Evolutionary conservation across 169 alveolate genomes (phyloP), one percentile per base, ranked within the genome.

Genomic region (Cryptosporidium baileyi): DNA sequence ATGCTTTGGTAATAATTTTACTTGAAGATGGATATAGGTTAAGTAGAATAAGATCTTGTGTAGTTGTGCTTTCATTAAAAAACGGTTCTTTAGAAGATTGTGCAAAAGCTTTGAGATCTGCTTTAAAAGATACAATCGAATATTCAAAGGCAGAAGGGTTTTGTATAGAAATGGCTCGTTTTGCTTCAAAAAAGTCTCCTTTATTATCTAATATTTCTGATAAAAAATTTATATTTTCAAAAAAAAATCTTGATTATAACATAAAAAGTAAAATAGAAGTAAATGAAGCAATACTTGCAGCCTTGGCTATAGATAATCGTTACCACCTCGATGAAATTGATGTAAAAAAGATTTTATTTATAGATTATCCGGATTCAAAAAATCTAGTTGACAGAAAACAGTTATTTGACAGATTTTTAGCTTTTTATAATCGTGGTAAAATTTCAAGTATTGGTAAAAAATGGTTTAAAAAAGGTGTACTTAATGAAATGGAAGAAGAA

Each of bases 61-160:
- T 45, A 3, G 65, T 51, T 38, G n/a, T 74, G 17, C 54, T 74
- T 5, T 51, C 85, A 36, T 41, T 74, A 19, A 51, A 40, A 54
- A 60, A 74, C 41, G 85, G 85, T 3, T 74, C 85, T 32, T 32
- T 74, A 22, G 85, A 74, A 9, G 85, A 74, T 41, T 74, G 85
- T 74, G 74, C 74, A 19, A 54, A 54, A 19, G 19, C 85, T 0
- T 15, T 74, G 22, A 74, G 85, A 22, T 74, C 85, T 11, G 65
- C 85, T n/a, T 57, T 74, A 19, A 26, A 60, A 54, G 41, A 51
- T 13, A 24, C 15, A 2, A 74, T 74, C 3, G 74, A 51, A 22
- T 74, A 74, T 28, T 17, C 28, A 6, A 36, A 38, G 65, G 85
- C 85, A 8, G 85, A 74, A 54, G 32, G 24, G 8, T 74, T 54